Evolutionary conservation across 2,329 filamentous ascomycete species (phyloP).

Genomic region (Hypoxylon sp.): DNA sequence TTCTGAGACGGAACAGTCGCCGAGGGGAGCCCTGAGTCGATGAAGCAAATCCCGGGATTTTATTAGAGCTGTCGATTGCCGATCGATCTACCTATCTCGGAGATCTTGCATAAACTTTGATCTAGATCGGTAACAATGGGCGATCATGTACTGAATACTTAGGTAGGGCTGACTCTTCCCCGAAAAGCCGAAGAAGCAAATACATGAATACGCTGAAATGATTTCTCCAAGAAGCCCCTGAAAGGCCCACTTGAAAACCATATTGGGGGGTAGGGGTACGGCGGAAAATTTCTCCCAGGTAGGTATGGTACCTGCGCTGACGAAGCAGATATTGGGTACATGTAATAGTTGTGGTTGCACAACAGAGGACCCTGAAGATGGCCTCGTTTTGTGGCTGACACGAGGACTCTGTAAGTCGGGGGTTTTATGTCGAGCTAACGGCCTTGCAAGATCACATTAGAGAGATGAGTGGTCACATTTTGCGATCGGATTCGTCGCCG

Average conservation of each 20-base stretch:
- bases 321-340: not conserved
- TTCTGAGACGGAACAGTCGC: slow-evolving; percentile 21
- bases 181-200: slow-evolving; percentile 13
- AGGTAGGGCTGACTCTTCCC: slow-evolving; percentile 38
- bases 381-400: slow-evolving; percentile 12
- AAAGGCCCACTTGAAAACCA: not conserved
- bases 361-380: slow-evolving; percentile 30
- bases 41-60: slow-evolving; percentile 26
- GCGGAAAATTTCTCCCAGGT: not conserved
- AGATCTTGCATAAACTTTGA: slow-evolving; percentile 35
- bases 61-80: slow-evolving; percentile 35
- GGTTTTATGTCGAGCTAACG: slow-evolving; percentile 4
- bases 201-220: slow-evolving; percentile 6
- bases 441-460: not conserved
- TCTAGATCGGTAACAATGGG: slow-evolving; percentile 25
- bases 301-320: not conserved
- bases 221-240: not conserved
- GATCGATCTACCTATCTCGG: slow-evolving; percentile 29
- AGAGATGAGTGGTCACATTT: not conserved
- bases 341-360: slow-evolving; percentile 12
- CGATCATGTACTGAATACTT: not conserved
- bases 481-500: not conserved
- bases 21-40: slow-evolving; percentile 24
- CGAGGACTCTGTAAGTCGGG: not conserved
- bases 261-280: not conserved